phyloP scores from a whole-genome alignment of 106 monocot species.

The Chionographis japonica region DNA sequence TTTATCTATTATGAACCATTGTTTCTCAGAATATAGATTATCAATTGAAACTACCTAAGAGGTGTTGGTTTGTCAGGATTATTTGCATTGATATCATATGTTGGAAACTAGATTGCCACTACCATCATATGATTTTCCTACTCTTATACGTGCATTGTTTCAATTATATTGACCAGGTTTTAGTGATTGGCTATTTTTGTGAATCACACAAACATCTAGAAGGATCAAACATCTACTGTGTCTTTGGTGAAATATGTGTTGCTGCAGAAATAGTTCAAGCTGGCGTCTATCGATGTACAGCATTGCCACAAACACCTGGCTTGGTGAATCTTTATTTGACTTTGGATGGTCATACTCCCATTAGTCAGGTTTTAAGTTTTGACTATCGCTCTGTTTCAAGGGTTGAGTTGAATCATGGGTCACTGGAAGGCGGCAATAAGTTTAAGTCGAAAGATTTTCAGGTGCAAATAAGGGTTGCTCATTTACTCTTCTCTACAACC shows the following conservation, averaged over 20 bases:
- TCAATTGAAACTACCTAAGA: neutral
- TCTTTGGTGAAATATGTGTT: slow-evolving; percentile 55
- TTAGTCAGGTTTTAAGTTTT: slow-evolving; percentile 69
- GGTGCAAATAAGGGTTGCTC: slow-evolving; percentile 46
- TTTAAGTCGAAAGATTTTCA: slow-evolving; percentile 8
- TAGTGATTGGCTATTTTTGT: slow-evolving; percentile 66
- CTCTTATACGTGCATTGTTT: too few relatives aligned
- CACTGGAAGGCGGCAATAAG: slow-evolving; percentile 16
- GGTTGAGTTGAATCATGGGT: slow-evolving; percentile 6
- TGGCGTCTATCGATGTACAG: slow-evolving; percentile 68
- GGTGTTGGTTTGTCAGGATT: neutral
- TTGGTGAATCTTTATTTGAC: slow-evolving; percentile 47
- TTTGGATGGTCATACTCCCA: slow-evolving; percentile 65
- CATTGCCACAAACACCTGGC: slow-evolving; percentile 40
- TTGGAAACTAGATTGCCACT: too few relatives aligned
- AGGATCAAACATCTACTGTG: slow-evolving; percentile 40
- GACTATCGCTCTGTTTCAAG: slow-evolving; percentile 26
- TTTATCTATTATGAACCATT: too few relatives aligned
- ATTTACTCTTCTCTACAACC: slow-evolving; percentile 74
- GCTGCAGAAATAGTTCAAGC: slow-evolving; percentile 44
- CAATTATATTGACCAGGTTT: slow-evolving; percentile 30
- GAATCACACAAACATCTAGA: slow-evolving; percentile 54
- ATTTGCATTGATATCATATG: too few relatives aligned
- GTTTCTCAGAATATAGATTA: too few relatives aligned
- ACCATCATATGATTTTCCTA: too few relatives aligned